Evolutionary conservation across 192 early-diverging fungal genomes (phyloP).

Genomic region (Podila verticillata): DNA sequence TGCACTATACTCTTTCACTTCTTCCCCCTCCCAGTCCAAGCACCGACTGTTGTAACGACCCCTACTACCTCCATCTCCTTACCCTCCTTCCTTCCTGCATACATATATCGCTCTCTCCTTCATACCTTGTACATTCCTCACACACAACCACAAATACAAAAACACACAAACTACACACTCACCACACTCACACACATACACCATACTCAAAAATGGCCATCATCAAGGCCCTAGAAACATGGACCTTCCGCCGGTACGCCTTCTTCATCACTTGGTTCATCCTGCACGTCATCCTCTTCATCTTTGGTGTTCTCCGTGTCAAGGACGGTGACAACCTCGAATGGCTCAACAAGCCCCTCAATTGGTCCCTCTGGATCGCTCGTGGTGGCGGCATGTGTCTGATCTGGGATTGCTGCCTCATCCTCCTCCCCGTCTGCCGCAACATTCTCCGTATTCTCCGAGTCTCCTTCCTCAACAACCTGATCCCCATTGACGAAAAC

Average conservation of each 20-base stretch:
- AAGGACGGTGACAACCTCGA: slow-evolving; percentile 55
- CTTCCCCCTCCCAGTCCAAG: not conserved
- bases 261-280: slow-evolving; percentile 52
- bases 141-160: not conserved
- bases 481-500: slow-evolving; percentile 83
- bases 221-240: slow-evolving; percentile 44
- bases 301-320: slow-evolving; percentile 62
- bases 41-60: not conserved
- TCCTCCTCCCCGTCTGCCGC: slow-evolving; percentile 69
- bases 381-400: slow-evolving; percentile 69
- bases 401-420: slow-evolving; percentile 61
- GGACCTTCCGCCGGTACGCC: slow-evolving; percentile 39
- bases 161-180: not conserved
- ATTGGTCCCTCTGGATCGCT: slow-evolving; percentile 60
- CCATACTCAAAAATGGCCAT: not conserved
- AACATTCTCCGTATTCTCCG: slow-evolving; percentile 70
- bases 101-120: not conserved
- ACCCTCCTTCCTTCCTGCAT: slow-evolving; percentile 1
- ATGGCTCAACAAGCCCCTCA: slow-evolving; percentile 57
- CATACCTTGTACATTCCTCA: not conserved
- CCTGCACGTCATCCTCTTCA: slow-evolving; percentile 57
- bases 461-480: slow-evolving; percentile 59
- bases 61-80: not conserved
- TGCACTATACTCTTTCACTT: slow-evolving; percentile 1
- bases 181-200: not conserved